Conservation (phyloP, 1,284 basidiomycete genomes). For the Inonotus hispidus region DNA sequence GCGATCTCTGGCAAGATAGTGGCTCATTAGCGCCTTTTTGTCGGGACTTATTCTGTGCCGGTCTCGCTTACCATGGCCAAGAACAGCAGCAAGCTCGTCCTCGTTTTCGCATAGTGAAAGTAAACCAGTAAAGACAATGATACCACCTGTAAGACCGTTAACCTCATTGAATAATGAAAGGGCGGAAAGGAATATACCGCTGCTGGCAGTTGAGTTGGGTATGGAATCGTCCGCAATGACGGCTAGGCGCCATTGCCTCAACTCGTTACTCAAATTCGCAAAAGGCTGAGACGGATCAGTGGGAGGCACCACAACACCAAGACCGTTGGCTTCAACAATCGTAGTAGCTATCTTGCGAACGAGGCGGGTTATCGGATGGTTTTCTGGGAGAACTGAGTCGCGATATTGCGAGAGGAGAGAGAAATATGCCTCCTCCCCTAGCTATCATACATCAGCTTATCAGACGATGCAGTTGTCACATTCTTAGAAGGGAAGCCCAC, state of each 20-base stretch:
- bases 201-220: slow-evolving; percentile 79
- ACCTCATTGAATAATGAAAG: background rate
- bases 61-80: slow-evolving; percentile 68
- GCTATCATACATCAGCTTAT: background rate
- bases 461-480: too few species aligned
- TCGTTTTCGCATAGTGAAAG: slow-evolving; percentile 76
- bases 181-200: slow-evolving; percentile 42
- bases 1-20: slow-evolving; percentile 61
- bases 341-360: slow-evolving; percentile 68
- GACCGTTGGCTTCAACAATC: slow-evolving; percentile 67
- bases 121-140: slow-evolving; percentile 90
- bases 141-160: slow-evolving; percentile 42
- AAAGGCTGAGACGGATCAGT: background rate
- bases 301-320: slow-evolving; percentile 47
- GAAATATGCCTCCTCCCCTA: slow-evolving; percentile 3
- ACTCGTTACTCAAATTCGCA: background rate
- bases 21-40: background rate
- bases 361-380: slow-evolving; percentile 61
- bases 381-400: slow-evolving; percentile 56
- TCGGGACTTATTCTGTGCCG: background rate
- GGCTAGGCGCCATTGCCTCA: slow-evolving; percentile 59
- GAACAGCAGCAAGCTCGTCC: slow-evolving; percentile 79
- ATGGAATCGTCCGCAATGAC: slow-evolving; percentile 74
- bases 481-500: background rate
- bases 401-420: slow-evolving; percentile 37